Evolutionary conservation across 75 land plant genomes (phyloP).

Genomic region (Sequoiadendron giganteum): DNA sequence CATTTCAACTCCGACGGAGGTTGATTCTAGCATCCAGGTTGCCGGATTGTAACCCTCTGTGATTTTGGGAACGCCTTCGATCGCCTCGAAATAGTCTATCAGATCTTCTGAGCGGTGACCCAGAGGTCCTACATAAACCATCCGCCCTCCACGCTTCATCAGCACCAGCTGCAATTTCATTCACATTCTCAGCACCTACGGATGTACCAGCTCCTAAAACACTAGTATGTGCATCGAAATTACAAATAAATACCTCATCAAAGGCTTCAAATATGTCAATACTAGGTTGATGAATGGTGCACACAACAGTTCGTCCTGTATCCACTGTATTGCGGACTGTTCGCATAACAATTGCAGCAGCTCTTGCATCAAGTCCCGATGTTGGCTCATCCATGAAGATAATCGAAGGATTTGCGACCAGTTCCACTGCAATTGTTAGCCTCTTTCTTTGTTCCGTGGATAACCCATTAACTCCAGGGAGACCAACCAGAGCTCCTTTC

Average conservation of each 20-base stretch:
- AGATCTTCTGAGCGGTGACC: constrained; percentile 39
- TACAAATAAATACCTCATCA: background rate
- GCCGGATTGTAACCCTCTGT: constrained; percentile 50
- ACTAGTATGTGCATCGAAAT: background rate
- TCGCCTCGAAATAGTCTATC: constrained; percentile 46
- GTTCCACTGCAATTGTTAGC: constrained; percentile 76
- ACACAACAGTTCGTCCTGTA: constrained; percentile 81
- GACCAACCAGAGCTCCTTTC: constrained; percentile 64
- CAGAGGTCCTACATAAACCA: constrained; percentile 45
- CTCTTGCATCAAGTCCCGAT: constrained; percentile 86
- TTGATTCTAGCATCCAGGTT: constrained; percentile 56
- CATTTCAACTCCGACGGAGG: constrained; percentile 16
- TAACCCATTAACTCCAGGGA: constrained; percentile 79
- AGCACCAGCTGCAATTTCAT: constrained; percentile 29
- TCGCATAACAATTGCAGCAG: constrained; percentile 91
- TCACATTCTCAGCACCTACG: background rate
- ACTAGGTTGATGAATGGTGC: constrained; percentile 89
- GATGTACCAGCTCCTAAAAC: background rate
- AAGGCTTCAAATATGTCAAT: constrained; percentile 30
- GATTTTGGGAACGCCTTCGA: constrained; percentile 21
- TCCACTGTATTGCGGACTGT: constrained; percentile 86
- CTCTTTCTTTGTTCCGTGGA: constrained; percentile 84
- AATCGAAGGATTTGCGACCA: constrained; percentile 82
- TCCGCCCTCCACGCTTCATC: constrained; percentile 47
- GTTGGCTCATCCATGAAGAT: constrained; percentile 94